phyloP scores from a whole-genome alignment of 805 yeast genomes.

The Tetrapisispora nanseiensis region DNA sequence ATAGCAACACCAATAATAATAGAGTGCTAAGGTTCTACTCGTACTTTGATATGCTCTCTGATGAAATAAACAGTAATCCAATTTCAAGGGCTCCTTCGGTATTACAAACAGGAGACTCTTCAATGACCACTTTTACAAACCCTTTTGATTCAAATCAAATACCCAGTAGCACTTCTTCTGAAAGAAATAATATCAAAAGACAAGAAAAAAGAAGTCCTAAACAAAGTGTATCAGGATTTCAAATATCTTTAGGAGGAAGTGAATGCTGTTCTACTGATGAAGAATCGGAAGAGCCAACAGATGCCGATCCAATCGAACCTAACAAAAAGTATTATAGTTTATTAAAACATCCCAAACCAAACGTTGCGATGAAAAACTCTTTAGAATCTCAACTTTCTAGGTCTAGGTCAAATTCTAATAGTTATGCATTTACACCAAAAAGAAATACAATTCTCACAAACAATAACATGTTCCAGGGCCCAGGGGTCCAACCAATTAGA shows the following conservation, averaged over 20 bases:
- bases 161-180: not conserved
- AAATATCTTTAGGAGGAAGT: constrained; percentile 23
- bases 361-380: constrained; percentile 1
- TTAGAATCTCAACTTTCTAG: constrained; percentile 12
- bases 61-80: constrained; percentile 31
- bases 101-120: not conserved
- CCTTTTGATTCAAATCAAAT: not conserved
- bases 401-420: constrained; percentile 11
- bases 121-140: not conserved
- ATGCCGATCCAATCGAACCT: not conserved
- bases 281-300: constrained; percentile 11
- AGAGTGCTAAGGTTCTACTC: constrained; percentile 46
- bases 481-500: not conserved
- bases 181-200: not conserved
- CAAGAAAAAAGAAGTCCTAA: not conserved
- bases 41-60: constrained; percentile 68
- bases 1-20: constrained; percentile 7
- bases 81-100: not conserved
- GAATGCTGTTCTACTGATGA: constrained; percentile 21
- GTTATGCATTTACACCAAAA: constrained; percentile 4
- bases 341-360: constrained; percentile 1
- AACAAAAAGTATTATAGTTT: not conserved
- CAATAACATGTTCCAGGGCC: not conserved
- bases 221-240: constrained; percentile 12
- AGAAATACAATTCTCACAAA: not conserved